These are phyloP conservation scores for Colletotrichum melonis DNA, from an alignment of 2,329 filamentous ascomycete species.

Conservation along the genomic window DNA sequence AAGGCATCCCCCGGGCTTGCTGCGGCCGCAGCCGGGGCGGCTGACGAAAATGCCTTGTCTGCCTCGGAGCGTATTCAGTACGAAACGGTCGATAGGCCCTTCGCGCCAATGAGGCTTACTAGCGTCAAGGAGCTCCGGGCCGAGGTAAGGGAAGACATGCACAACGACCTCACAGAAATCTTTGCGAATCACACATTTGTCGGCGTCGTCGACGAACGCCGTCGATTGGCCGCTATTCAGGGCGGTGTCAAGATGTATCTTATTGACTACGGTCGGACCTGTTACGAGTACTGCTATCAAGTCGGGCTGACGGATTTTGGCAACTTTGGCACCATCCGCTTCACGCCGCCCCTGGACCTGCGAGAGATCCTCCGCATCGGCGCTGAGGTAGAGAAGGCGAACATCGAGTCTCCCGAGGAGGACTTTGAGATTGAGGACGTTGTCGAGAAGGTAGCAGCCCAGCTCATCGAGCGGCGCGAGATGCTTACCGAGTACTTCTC, in stretches of 20 bases:
- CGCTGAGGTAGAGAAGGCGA: conserved; percentile 74
- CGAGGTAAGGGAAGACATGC: conserved; percentile 82
- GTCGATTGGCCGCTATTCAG: conserved; percentile 92
- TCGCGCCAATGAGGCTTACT: conserved; percentile 78
- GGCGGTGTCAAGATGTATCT: conserved; percentile 92
- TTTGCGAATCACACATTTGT: conserved; percentile 93
- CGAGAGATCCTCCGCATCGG: conserved; percentile 78
- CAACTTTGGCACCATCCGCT: conserved; percentile 88
- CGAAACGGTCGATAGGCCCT: conserved; percentile 76
- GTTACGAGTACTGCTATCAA: conserved; percentile 95
- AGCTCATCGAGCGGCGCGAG: conserved; percentile 80
- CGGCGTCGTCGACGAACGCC: conserved; percentile 87
- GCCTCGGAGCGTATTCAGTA: conserved; percentile 72
- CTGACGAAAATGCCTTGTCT: conserved; percentile 48
- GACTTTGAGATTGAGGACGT: conserved; percentile 76
- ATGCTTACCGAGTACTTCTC: conserved; percentile 96
- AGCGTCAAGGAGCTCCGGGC: conserved; percentile 88
- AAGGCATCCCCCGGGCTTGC: conserved; percentile 30
- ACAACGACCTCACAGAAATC: conserved; percentile 87
- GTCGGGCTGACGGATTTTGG: conserved; percentile 94
- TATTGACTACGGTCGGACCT: conserved; percentile 89
- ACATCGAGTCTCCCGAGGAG: conserved; percentile 53
- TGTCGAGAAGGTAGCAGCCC: conserved; percentile 71
- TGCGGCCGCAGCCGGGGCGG: conserved; percentile 28
- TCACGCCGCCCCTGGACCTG: conserved; percentile 80